These are phyloP conservation scores for Pythium sp. DNA, from an alignment of 352 stramenopile species.

Conservation along the genomic window DNA sequence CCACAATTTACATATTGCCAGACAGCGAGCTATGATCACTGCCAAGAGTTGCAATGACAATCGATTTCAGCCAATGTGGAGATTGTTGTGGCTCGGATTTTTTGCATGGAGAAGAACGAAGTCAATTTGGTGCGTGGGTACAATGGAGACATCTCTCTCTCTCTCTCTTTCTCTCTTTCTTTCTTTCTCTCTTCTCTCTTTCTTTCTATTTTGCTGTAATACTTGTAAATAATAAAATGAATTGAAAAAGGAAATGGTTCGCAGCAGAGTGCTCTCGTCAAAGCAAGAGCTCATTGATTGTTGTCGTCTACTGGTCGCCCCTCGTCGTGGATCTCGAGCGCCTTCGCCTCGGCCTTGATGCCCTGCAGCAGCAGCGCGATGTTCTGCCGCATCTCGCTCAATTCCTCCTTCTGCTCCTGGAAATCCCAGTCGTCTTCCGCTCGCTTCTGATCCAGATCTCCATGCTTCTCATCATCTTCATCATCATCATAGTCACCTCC, in stretches of 20 bases:
- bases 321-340: conserved; percentile 26
- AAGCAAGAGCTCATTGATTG: conserved; percentile 9
- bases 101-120: neutral
- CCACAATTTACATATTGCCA: neutral
- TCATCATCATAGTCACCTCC: conserved; percentile 23
- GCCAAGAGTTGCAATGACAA: neutral
- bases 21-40: neutral
- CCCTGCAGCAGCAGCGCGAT: conserved; percentile 57
- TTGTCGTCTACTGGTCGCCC: neutral
- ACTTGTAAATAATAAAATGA: conserved; percentile 1
- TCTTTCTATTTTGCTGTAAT: neutral
- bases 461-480: conserved; percentile 21
- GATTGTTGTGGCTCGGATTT: neutral
- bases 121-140: neutral
- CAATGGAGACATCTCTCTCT: neutral
- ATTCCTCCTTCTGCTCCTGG: conserved; percentile 51
- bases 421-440: conserved; percentile 46
- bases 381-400: conserved; percentile 62
- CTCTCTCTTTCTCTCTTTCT: neutral
- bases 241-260: neutral
- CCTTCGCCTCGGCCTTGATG: conserved; percentile 58
- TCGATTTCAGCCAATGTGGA: neutral
- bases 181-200: neutral
- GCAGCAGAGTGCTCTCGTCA: no score
- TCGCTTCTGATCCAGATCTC: conserved; percentile 10